Conservation (phyloP, 2,329 filamentous ascomycete genomes). For the Xylariaceae sp. region DNA sequence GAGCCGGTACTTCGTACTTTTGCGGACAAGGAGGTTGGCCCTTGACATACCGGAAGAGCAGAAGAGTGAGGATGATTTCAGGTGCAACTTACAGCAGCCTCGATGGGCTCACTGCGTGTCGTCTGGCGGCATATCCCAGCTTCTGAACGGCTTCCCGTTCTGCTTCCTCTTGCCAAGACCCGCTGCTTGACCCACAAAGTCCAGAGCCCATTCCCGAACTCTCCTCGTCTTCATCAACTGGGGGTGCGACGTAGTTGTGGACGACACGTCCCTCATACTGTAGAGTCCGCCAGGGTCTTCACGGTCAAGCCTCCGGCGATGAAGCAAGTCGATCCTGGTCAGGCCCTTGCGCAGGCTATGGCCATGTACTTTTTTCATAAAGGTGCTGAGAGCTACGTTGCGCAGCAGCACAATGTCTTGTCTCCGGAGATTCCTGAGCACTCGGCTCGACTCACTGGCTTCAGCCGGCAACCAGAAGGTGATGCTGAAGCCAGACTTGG, state of each 20-base stretch:
- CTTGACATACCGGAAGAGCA: too few relatives aligned
- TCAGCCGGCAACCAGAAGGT: conserved; percentile 67
- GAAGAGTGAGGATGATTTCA: too few relatives aligned
- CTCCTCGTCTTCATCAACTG: conserved; percentile 56
- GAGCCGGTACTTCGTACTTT: too few relatives aligned
- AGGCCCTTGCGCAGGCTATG: conserved; percentile 68
- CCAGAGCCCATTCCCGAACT: conserved; percentile 68
- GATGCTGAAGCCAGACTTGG: conserved; percentile 68
- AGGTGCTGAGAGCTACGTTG: conserved; percentile 72
- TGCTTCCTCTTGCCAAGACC: conserved; percentile 19
- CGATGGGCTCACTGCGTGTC: conserved; percentile 21
- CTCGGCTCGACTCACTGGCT: conserved; percentile 12
- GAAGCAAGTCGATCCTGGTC: conserved; percentile 62
- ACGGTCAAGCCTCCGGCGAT: conserved; percentile 44
- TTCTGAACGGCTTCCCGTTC: conserved; percentile 18
- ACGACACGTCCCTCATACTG: conserved; percentile 39
- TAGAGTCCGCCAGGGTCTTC: conserved; percentile 51
- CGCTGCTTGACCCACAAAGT: conserved; percentile 51
- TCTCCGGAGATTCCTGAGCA: conserved; percentile 43
- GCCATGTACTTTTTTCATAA: conserved; percentile 71
- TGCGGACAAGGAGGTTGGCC: too few relatives aligned
- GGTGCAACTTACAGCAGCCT: too few relatives aligned
- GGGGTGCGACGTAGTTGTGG: conserved; percentile 29
- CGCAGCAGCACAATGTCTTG: conserved; percentile 74
- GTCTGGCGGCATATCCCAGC: conserved; percentile 25